Evolutionary conservation across 495 filamentous ascomycete genomes (phyloP).

Genomic region (Cryomyces minteri): DNA sequence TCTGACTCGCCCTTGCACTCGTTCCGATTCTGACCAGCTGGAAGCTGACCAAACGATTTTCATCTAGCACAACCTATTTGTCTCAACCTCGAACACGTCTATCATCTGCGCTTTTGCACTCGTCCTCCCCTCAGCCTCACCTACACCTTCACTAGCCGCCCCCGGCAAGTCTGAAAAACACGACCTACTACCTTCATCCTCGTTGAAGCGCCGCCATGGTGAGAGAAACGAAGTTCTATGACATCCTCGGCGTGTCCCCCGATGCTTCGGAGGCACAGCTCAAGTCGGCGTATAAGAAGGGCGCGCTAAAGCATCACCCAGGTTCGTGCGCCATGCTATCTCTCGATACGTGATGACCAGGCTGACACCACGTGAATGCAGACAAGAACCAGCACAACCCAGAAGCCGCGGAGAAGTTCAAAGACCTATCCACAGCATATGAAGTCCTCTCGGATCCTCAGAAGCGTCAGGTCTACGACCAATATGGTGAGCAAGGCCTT

Average conservation of each 20-base stretch:
- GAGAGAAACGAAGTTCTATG: constrained; percentile 79
- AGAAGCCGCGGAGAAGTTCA: constrained; percentile 91
- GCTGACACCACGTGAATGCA: constrained; percentile 22
- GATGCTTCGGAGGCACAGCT: constrained; percentile 59
- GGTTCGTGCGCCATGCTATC: constrained; percentile 32
- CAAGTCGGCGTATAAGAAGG: constrained; percentile 81
- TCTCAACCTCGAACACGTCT: too few species aligned
- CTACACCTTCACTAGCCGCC: too few species aligned
- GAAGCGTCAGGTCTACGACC: constrained; percentile 84
- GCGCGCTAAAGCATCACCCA: constrained; percentile 79
- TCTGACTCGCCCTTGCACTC: too few species aligned
- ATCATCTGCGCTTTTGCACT: too few species aligned
- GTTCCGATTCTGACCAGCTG: too few species aligned
- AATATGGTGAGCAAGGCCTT: constrained; percentile 91
- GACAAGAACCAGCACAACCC: constrained; percentile 96
- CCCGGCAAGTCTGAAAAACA: too few species aligned
- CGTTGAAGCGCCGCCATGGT: constrained; percentile 39
- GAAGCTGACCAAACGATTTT: too few species aligned
- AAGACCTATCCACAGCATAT: constrained; percentile 88
- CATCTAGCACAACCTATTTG: too few species aligned
- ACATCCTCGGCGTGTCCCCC: constrained; percentile 60
- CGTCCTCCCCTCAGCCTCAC: too few species aligned
- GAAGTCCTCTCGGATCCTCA: constrained; percentile 83
- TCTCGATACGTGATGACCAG: not conserved
- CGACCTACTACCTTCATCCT: too few species aligned